Percentiles rank a stretch among this genome's conserved stretches.
phyloP scores from a whole-genome alignment of 768 basidiomycete species.

The Lentinula lateritia region DNA sequence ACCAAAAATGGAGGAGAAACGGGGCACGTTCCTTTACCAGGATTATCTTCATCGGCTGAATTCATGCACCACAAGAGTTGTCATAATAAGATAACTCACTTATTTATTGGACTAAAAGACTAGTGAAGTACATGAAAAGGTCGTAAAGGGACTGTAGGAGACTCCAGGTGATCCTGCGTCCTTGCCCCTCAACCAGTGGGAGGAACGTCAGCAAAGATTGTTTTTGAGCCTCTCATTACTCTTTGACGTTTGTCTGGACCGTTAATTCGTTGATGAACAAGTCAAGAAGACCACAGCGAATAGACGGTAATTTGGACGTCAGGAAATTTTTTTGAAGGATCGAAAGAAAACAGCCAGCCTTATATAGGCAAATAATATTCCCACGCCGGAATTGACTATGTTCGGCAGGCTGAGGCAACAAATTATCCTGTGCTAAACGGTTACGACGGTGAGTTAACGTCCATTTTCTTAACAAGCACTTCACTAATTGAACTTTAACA shows the following conservation, averaged over 20 bases:
- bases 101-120: conserved; percentile 9
- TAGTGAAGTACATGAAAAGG: conserved; percentile 4
- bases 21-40: conserved; percentile 89
- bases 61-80: conserved; percentile 8
- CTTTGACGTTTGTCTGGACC: conserved; percentile 92
- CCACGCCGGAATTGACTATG: neutral
- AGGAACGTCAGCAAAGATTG: conserved; percentile 90
- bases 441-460: neutral
- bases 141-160: conserved; percentile 44
- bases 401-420: neutral
- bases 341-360: conserved; percentile 8
- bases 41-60: conserved; percentile 66
- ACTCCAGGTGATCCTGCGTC: conserved; percentile 93
- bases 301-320: conserved; percentile 84
- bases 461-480: neutral
- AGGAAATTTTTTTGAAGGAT: conserved; percentile 29
- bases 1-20: conserved; percentile 22
- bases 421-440: neutral
- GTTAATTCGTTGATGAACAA: conserved; percentile 49
- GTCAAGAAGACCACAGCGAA: conserved; percentile 39
- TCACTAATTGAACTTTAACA: neutral
- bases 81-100: conserved; percentile 23
- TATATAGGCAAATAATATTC: conserved; percentile 16
- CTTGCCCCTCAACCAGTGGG: conserved; percentile 85
- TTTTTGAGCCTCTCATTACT: conserved; percentile 71